Base-by-base conservation (phyloP, 1,139 yeast genomes). In the Taphrina pruni region DNA sequence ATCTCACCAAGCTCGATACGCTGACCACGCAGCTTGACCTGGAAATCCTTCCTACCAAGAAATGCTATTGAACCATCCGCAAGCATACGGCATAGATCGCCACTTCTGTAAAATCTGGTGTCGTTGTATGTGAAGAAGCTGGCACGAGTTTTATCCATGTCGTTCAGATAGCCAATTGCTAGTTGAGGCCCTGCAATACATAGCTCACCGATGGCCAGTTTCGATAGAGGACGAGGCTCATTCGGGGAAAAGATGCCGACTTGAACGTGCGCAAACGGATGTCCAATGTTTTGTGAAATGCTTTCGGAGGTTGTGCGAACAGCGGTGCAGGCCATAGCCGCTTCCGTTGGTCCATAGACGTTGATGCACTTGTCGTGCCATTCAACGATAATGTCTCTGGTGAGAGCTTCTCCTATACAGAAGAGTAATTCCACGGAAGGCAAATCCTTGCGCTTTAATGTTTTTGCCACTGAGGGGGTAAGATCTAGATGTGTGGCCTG, bases 111-210 rank as follows among this genome's bases (percentile, higher is more conserved):
- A 6, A 72, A 56, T 39, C 55, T 21, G 8, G 17, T n/a, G 12
- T 48, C 62, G n/a, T 57, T 12, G 26, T 57, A n/a, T 4, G 8
- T 14, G 35, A 72, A 54, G 54, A 74, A 74, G 26, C 61, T 62
- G 20, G 65, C 60, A 0, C 58, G 55, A 1, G 76, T 75, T 8
- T 75, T 69, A 9, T 69, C 71, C 1, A 60, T 67, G 2, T 72
- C 72, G 14, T 72, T 69, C 32, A 70, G 64, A 60, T 75, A 75
- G 11, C 73, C 76, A 6, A 70, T 51, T 7, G 77, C 74, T 1
- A 76, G 72, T 60, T 75, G 77, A 17, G 70, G 69, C 2, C 77
- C 77, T 3, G 74, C 72, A n/a, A 75, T 72, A n/a, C 72, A 74
- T 6, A 75, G 70, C 58, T 75, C 76, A 2, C 77, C 77, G 8